These are phyloP conservation scores for Cryptococcus sp. DNA, from an alignment of 1,284 basidiomycete genomes.

Conservation along the genomic window DNA sequence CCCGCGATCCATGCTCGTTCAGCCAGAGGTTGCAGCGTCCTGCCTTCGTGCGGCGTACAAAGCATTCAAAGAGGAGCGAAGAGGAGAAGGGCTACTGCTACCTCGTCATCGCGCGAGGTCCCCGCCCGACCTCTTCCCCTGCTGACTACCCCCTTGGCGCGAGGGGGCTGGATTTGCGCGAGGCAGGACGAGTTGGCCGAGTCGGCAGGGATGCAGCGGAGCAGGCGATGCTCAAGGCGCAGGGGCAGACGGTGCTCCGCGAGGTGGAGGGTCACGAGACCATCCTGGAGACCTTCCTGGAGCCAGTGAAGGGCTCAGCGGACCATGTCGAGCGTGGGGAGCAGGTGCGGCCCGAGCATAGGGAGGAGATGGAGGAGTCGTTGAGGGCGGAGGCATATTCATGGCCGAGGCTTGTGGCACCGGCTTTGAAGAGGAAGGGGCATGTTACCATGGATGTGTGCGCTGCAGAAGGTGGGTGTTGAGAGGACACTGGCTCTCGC, in stretches of 20 bases:
- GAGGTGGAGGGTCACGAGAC: slow-evolving; percentile 40
- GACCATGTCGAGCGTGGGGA: slow-evolving; percentile 9
- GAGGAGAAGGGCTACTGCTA: slow-evolving; percentile 88
- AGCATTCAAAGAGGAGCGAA: slow-evolving; percentile 75
- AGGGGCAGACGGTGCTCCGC: slow-evolving; percentile 26
- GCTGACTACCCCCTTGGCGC: neutral
- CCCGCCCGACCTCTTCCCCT: slow-evolving; percentile 53
- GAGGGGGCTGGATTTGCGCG: neutral
- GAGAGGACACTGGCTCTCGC: too few species aligned
- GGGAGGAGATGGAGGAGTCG: slow-evolving; percentile 14
- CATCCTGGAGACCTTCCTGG: slow-evolving; percentile 13
- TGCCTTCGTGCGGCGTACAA: slow-evolving; percentile 76
- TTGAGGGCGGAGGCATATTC: slow-evolving; percentile 57
- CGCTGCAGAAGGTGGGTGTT: slow-evolving; percentile 64
- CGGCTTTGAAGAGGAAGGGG: slow-evolving; percentile 86
- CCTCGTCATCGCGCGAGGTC: slow-evolving; percentile 77
- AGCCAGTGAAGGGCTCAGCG: slow-evolving; percentile 2
- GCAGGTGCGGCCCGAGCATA: slow-evolving; percentile 6
- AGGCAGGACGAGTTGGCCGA: slow-evolving; percentile 29
- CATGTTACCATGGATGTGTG: slow-evolving; percentile 93
- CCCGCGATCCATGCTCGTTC: slow-evolving; percentile 68
- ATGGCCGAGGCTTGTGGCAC: slow-evolving; percentile 88
- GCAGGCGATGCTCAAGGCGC: slow-evolving; percentile 20
- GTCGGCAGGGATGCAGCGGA: slow-evolving; percentile 37
- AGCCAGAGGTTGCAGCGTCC: slow-evolving; percentile 83